A percentile compares a stretch with the other conserved stretches of the same genome.
These are phyloP conservation scores for Massospora cicadina DNA, from an alignment of 371 early-diverging fungal genomes.

Conservation along the genomic window DNA sequence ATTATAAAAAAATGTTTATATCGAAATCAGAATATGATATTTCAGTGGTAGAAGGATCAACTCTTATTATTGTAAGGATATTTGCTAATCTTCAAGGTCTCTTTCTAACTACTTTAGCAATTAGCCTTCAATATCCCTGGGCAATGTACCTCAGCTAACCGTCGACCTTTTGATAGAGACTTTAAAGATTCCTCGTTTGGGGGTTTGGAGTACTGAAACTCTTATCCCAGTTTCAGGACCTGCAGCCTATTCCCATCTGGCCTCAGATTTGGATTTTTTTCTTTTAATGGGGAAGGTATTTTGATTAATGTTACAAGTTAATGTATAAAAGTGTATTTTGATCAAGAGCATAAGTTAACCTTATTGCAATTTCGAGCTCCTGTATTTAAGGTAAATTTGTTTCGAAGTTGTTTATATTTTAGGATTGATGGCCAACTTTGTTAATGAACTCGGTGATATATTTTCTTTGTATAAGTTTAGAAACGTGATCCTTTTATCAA, in stretches of 20 bases:
- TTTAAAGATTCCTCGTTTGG: constrained; percentile 36
- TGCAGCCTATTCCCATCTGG: constrained; percentile 19
- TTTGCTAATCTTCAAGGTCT: constrained; percentile 40
- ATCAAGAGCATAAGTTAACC: constrained; percentile 30
- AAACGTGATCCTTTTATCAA: constrained; percentile 36
- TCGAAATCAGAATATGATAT: neutral
- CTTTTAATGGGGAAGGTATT: neutral
- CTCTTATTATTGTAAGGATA: neutral
- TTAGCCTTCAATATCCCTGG: constrained; percentile 56
- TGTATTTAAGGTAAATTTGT: constrained; percentile 6
- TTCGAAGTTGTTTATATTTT: neutral
- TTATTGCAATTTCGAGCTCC: constrained; percentile 30
- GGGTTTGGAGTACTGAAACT: constrained; percentile 34
- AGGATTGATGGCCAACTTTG: constrained; percentile 18
- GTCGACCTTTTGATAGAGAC: constrained; percentile 52
- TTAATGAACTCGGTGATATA: constrained; percentile 28
- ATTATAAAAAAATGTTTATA: neutral
- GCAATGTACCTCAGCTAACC: constrained; percentile 58
- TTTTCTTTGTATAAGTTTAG: constrained; percentile 26
- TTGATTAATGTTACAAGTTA: neutral
- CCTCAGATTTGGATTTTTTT: constrained; percentile 26
- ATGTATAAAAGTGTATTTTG: constrained; percentile 26
- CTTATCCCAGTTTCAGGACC: constrained; percentile 36
- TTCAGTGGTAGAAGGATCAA: neutral
- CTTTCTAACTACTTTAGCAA: too few relatives aligned